phyloP scores from a whole-genome alignment of 2,329 filamentous ascomycete genomes.

The Diaporthe ilicicola region DNA sequence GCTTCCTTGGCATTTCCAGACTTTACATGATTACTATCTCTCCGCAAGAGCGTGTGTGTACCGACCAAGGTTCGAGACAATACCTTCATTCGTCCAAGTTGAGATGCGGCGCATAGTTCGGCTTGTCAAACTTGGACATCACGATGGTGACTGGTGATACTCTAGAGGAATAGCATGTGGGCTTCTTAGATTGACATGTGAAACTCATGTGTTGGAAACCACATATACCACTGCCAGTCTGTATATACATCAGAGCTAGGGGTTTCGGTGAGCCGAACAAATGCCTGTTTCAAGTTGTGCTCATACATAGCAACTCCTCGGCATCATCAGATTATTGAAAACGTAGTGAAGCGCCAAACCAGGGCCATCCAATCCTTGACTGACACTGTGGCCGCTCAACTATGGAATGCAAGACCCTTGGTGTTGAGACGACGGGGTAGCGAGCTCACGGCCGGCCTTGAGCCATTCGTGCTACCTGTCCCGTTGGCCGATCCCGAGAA shows the following conservation, averaged over 20 bases:
- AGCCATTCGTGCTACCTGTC: not conserved
- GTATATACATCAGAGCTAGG: not conserved
- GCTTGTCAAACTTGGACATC: too few relatives aligned
- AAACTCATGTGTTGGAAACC: too few relatives aligned
- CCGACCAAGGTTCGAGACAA: too few relatives aligned
- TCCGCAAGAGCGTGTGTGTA: not conserved
- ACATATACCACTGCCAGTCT: not conserved
- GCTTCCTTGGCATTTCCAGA: not conserved
- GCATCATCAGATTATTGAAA: not conserved
- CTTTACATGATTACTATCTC: not conserved
- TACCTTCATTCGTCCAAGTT: too few relatives aligned
- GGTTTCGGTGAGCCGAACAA: not conserved
- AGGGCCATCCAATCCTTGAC: not conserved
- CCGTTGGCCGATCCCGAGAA: slow-evolving; percentile 36
- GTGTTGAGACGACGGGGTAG: not conserved
- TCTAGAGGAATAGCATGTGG: too few relatives aligned
- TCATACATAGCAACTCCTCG: not conserved
- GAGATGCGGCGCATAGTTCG: too few relatives aligned
- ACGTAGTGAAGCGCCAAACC: too few relatives aligned
- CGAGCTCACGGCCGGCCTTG: not conserved
- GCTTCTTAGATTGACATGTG: too few relatives aligned
- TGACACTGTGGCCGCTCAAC: not conserved
- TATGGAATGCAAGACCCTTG: not conserved
- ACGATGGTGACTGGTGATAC: too few relatives aligned
- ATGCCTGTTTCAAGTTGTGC: not conserved